These are phyloP conservation scores for Phaeoacremonium minimum DNA, from an alignment of 2,329 filamentous ascomycete genomes.

Conservation along the genomic window DNA sequence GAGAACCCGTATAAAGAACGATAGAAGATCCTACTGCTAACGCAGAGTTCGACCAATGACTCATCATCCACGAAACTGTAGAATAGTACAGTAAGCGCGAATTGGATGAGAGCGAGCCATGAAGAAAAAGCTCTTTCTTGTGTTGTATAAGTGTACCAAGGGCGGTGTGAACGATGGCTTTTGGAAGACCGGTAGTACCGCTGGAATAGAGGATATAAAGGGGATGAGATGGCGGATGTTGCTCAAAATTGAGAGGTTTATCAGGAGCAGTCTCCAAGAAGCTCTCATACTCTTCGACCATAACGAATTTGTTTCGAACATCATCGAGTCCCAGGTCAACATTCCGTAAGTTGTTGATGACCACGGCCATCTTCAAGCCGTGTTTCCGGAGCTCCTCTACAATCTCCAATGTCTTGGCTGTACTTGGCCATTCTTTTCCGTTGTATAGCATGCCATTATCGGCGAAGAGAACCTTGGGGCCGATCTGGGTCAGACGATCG, in stretches of 20 bases:
- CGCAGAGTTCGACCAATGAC: conserved; percentile 91
- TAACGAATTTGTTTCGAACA: conserved; percentile 31
- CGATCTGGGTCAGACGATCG: conserved; percentile 81
- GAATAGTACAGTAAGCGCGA: conserved; percentile 90
- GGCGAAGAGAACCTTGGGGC: conserved; percentile 75
- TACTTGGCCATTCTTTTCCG: conserved; percentile 79
- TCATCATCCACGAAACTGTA: conserved; percentile 99
- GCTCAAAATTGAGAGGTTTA: conserved; percentile 60
- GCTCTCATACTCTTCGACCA: conserved; percentile 36
- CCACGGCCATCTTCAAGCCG: conserved; percentile 64
- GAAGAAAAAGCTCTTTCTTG: conserved; percentile 91
- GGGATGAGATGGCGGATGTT: conserved; percentile 79
- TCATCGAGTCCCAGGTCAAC: conserved; percentile 34
- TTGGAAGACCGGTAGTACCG: conserved; percentile 82
- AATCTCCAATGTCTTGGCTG: conserved; percentile 75
- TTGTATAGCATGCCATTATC: conserved; percentile 91
- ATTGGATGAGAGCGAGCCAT: conserved; percentile 70
- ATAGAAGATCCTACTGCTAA: conserved; percentile 79
- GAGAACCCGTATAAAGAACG: conserved; percentile 87
- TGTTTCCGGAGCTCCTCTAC: conserved; percentile 54
- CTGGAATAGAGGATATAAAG: conserved; percentile 93
- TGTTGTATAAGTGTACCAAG: conserved; percentile 90
- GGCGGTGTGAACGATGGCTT: conserved; percentile 90
- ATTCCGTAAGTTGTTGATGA: conserved; percentile 63
- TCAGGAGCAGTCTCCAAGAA: conserved; percentile 39